Evolutionary conservation across 495 filamentous ascomycete genomes (phyloP).

Genomic region (Aspergillus conjunctus): DNA sequence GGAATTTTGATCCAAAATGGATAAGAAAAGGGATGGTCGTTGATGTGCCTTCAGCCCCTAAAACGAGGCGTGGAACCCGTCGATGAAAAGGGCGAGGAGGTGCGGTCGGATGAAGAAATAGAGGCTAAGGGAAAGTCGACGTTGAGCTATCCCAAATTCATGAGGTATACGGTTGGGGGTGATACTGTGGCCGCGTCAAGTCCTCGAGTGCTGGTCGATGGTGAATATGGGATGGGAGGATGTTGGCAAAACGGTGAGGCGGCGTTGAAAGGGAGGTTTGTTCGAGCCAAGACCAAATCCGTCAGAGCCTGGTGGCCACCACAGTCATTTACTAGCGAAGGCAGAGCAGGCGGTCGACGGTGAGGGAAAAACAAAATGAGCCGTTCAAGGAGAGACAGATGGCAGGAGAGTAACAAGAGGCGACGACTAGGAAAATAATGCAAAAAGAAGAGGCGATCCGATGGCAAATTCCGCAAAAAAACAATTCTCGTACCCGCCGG

Average conservation of each 20-base stretch:
- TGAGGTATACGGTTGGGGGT: constrained; percentile 10
- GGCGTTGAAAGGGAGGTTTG: constrained; percentile 26
- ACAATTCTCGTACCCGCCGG: background rate
- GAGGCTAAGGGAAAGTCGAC: background rate
- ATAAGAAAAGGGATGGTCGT: constrained; percentile 3
- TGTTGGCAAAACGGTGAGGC: constrained; percentile 20
- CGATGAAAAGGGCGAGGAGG: constrained; percentile 7
- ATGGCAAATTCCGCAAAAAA: background rate
- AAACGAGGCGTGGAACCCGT: constrained; percentile 22
- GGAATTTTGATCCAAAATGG: constrained; percentile 1
- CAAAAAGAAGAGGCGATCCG: background rate
- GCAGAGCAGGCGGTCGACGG: constrained; percentile 11
- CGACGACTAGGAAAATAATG: background rate
- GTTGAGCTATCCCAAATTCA: constrained; percentile 20
- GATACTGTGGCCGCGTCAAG: constrained; percentile 6
- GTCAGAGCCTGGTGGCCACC: constrained; percentile 24
- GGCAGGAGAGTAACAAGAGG: background rate
- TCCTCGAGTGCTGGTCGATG: constrained; percentile 17
- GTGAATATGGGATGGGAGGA: constrained; percentile 11
- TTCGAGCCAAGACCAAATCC: constrained; percentile 28
- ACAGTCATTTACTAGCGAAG: constrained; percentile 17
- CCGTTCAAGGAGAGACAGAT: constrained; percentile 9
- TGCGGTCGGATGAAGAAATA: background rate
- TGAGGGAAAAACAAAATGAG: background rate
- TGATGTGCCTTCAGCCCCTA: constrained; percentile 23